phyloP scores from a whole-genome alignment of 2,329 filamentous ascomycete genomes.

The Chaetothyriales sp. region DNA sequence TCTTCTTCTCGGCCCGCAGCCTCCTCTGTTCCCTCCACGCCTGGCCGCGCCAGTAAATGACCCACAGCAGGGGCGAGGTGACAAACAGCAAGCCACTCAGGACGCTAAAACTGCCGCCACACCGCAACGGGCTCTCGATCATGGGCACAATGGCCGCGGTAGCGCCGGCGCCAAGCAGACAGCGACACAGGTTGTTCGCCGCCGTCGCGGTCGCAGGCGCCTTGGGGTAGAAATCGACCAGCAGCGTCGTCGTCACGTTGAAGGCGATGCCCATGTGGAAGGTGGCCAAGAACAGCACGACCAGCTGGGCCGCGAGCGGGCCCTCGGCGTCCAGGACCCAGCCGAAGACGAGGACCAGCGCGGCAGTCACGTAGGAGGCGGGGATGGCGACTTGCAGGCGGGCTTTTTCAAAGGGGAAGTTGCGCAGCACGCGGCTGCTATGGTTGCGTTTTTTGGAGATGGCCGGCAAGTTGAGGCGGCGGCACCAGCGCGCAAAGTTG shows the following conservation, averaged over 20 bases:
- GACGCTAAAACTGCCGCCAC: slow-evolving; percentile 32
- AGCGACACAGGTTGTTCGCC: slow-evolving; percentile 40
- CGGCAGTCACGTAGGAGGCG: slow-evolving; percentile 18
- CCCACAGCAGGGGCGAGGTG: slow-evolving; percentile 23
- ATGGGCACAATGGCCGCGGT: slow-evolving; percentile 39
- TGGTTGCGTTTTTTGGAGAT: too few relatives aligned
- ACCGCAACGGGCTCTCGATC: slow-evolving; percentile 32
- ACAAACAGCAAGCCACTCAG: slow-evolving; percentile 25
- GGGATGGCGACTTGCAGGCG: slow-evolving; percentile 24
- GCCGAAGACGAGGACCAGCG: slow-evolving; percentile 24
- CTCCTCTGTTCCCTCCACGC: slow-evolving; percentile 19
- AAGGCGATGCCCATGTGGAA: slow-evolving; percentile 29
- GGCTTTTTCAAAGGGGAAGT: slow-evolving; percentile 38
- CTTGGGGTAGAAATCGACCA: slow-evolving; percentile 39
- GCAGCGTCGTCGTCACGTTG: slow-evolving; percentile 33
- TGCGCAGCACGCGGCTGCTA: slow-evolving; percentile 38
- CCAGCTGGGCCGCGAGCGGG: slow-evolving; percentile 22
- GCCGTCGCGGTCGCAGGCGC: slow-evolving; percentile 40
- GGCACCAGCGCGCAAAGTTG: slow-evolving; percentile 59
- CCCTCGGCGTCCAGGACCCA: slow-evolving; percentile 26
- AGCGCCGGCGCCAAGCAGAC: slow-evolving; percentile 38
- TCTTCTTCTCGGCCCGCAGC: slow-evolving; percentile 5
- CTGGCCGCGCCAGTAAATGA: slow-evolving; percentile 20
- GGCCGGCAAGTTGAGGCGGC: slow-evolving; percentile 41
- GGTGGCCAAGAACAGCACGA: slow-evolving; percentile 26